A percentile compares a stretch with the other conserved stretches of the same genome.
Conservation (phyloP, 768 basidiomycete species). For the Hemileccinum impolitum region DNA sequence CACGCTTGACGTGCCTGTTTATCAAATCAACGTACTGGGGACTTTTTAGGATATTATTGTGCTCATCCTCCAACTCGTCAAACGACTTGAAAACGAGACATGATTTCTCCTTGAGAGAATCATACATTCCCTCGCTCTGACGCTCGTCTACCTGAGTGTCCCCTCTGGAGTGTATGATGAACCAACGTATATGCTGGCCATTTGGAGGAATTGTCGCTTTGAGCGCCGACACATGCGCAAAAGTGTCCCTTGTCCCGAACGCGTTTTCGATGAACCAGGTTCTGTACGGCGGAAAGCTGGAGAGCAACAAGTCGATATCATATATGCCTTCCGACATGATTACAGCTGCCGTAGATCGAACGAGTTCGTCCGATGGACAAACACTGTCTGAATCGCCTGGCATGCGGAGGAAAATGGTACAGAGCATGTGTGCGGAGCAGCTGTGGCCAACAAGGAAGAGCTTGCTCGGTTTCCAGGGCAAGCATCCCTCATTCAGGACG, state of each 20-base stretch:
- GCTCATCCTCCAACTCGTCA: conserved; percentile 44
- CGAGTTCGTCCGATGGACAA: conserved; percentile 40
- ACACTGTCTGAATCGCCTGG: conserved; percentile 31
- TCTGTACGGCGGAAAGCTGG: conserved; percentile 63
- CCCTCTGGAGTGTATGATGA: conserved; percentile 70
- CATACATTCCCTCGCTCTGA: conserved; percentile 62
- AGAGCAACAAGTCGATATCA: conserved; percentile 63
- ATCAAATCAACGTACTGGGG: conserved; percentile 46
- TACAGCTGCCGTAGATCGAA: conserved; percentile 49
- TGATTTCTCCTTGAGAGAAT: conserved; percentile 41
- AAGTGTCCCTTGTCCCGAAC: conserved; percentile 54
- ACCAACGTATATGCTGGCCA: conserved; percentile 50
- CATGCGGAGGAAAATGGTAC: conserved; percentile 60
- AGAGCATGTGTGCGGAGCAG: conserved; percentile 78
- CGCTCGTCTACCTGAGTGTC: conserved; percentile 63
- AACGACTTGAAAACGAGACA: conserved; percentile 35
- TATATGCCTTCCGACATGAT: conserved; percentile 76
- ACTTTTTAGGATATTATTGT: conserved; percentile 49
- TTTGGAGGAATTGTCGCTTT: conserved; percentile 37
- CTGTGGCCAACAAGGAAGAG: conserved; percentile 75
- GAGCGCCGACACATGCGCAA: conserved; percentile 45
- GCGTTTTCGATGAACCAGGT: conserved; percentile 64
- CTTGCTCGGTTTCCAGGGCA: conserved; percentile 36
- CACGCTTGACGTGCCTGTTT: conserved; percentile 35
- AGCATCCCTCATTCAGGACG: conserved; percentile 31